Evolutionary conservation across 352 stramenopile species (phyloP), one percentile per base, ranked within the genome.

Genomic region (Globisporangium perplexum): DNA sequence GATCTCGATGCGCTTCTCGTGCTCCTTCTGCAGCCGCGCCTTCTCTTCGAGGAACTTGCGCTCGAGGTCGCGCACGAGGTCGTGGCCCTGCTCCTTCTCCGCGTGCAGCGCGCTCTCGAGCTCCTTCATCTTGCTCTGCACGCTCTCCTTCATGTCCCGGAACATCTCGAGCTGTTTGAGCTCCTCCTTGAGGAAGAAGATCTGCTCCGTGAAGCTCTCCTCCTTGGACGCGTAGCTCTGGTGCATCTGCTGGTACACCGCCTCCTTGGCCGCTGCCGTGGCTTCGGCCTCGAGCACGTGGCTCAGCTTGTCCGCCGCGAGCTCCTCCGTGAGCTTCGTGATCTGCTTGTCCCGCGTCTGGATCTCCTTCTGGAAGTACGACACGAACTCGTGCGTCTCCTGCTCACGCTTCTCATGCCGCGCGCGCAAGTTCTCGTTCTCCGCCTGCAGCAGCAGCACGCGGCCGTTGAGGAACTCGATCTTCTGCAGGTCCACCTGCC

Each of bases 381-480:
- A 77, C 23, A 98, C 90, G 43, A 98, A 97, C 68, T 98, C 91
- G 62, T 97, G 86, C 12, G 88, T 97, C 65, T 98, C 89, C 60
- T 95, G 90, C 59, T 97, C 88, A 23, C 75, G 76, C 69, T 95
- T 96, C 35, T 84, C 75, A 45, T 96, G 86, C 10, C 86, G 70
- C 12, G 72, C 72, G 42, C 84, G 77, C 22, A 96, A 55, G 6
- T 63, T 69, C 46, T 93, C 83, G 59, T 96, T 95, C 65, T 96
- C 80, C 8, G 68, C 62, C 51, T 89, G 74, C 33, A 93, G 56
- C 26, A 86, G 66, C 5, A 74, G 56, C 33, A 93, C 65, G 24
- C 80, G 81, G 17, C 65, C 69, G 18, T 69, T 78, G 45, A 95
- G 73, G 26, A 74, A 68, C 36, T 77, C 72, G 33, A 90, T 55